Percentiles rank a stretch among this genome's conserved stretches.
These are phyloP conservation scores for Penicillium robsamsonii DNA, from an alignment of 495 filamentous ascomycete genomes.

Conservation along the genomic window DNA sequence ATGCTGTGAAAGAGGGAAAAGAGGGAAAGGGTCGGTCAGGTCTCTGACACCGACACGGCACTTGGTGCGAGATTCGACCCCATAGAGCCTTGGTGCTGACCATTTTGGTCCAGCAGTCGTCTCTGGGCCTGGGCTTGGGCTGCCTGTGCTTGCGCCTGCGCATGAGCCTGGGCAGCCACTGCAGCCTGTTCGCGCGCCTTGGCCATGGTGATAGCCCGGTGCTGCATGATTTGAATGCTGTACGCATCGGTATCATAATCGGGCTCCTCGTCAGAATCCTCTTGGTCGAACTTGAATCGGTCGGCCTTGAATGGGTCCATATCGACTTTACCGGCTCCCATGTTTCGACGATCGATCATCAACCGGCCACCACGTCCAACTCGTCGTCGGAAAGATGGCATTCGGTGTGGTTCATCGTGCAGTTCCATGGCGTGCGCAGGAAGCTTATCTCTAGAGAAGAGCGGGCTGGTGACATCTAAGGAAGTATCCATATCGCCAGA, in stretches of 20 bases:
- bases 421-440: slow-evolving; percentile 45
- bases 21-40: slow-evolving; percentile 34
- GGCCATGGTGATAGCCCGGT: slow-evolving; percentile 65
- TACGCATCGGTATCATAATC: slow-evolving; percentile 69
- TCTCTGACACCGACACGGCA: slow-evolving; percentile 33
- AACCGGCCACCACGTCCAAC: slow-evolving; percentile 76
- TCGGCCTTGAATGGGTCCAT: slow-evolving; percentile 57
- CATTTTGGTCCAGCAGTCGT: slow-evolving; percentile 42
- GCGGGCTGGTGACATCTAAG: slow-evolving; percentile 40
- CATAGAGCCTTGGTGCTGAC: slow-evolving; percentile 25
- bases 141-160: slow-evolving; percentile 47
- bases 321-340: slow-evolving; percentile 50
- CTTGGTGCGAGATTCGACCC: slow-evolving; percentile 31
- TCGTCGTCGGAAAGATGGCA: slow-evolving; percentile 64
- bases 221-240: slow-evolving; percentile 67
- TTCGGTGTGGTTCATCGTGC: slow-evolving; percentile 45
- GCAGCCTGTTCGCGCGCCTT: slow-evolving; percentile 47
- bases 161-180: slow-evolving; percentile 48
- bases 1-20: slow-evolving; percentile 29
- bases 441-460: slow-evolving; percentile 51
- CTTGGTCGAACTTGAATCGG: slow-evolving; percentile 78
- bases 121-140: slow-evolving; percentile 37
- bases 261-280: slow-evolving; percentile 66
- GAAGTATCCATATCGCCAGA: slow-evolving; percentile 56
- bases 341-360: slow-evolving; percentile 70